Evolutionary conservation across 2,329 filamentous ascomycete genomes (phyloP), one percentile per base, ranked within the genome.

Genomic region (Phyllosticta citriasiana): DNA sequence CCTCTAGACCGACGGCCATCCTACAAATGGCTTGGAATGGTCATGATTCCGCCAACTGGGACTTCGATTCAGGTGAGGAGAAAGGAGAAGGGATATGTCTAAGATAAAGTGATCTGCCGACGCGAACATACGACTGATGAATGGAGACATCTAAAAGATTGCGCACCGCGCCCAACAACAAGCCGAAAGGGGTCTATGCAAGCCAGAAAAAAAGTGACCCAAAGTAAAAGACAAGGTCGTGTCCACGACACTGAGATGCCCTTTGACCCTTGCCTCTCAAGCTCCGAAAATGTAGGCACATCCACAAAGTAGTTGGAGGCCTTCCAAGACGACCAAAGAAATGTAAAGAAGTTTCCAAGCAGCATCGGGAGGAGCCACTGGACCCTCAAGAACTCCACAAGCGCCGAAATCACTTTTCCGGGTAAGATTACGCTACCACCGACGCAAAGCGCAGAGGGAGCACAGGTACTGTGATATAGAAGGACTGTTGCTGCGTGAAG

Each of bases 21-120:
- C 16, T 65, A 62, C n/a, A 62, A 16, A 7, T 55, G 52, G 54
- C 51, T 63, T 22, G 53, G 57, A 12, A 56, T 56, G 53, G 55
- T 51, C 35, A 60, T 56, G 35, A 33, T 60, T 7, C 58, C 58
- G 5, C 35, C 58, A 2, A 47, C 51, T 2, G 53, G 52, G 8
- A 19, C 58, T 16, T 35, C 53, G 30, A 56, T 56, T 24, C 35
- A 60, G 14, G 52, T 59, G 30, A 59, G 53, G 53, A 19, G 40
- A n/a, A 47, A n/a, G 58, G 53, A 56, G 33, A 52, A 35, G 25
- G 25, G 53, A 50, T n/a, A 25, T 26, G n/a, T 26, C 33, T 52
- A 50, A 47, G n/a, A 24, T 24, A 1, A 30, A 7, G 1, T 50
- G 26, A 52, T 16, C 14, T 14, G 33, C 40, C n/a, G 3, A 16